Percentiles rank a stretch among this genome's conserved stretches.
Evolutionary conservation across 1,284 basidiomycete genomes (phyloP).

Genomic region (Microbotryum silenes-acaulis): DNA sequence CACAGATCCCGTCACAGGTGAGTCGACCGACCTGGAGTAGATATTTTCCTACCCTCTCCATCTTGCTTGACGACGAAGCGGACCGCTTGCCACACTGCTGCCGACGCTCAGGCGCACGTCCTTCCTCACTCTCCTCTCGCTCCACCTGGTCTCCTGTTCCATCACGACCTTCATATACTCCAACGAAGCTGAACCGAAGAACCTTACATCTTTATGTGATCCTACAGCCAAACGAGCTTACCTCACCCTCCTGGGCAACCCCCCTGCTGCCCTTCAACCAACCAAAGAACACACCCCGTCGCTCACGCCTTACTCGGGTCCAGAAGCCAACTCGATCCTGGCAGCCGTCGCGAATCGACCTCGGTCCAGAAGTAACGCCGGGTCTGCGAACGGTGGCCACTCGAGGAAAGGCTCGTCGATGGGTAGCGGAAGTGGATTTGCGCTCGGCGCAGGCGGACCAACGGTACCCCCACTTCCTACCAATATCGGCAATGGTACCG

Average conservation of each 20-base stretch:
- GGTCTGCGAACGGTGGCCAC: slow-evolving; percentile 5
- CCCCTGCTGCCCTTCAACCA: slow-evolving; percentile 61
- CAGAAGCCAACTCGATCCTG: slow-evolving; percentile 85
- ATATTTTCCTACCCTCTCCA: too few species aligned
- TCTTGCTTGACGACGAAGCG: too few species aligned
- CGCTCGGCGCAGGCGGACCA: slow-evolving; percentile 1
- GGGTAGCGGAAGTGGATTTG: slow-evolving; percentile 7
- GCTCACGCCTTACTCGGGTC: slow-evolving; percentile 85
- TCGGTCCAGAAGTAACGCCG: slow-evolving; percentile 28
- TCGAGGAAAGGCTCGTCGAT: slow-evolving; percentile 5
- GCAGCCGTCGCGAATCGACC: slow-evolving; percentile 63
- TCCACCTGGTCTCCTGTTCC: too few species aligned
- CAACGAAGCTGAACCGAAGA: background rate
- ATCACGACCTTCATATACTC: too few species aligned
- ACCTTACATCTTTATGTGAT: background rate
- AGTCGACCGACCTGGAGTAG: slow-evolving; percentile 26
- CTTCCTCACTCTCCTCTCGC: too few species aligned
- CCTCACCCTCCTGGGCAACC: slow-evolving; percentile 71
- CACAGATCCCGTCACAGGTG: slow-evolving; percentile 50
- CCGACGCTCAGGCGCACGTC: too few species aligned
- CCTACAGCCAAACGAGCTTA: slow-evolving; percentile 82
- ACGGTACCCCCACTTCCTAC: too few species aligned
- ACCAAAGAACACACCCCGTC: slow-evolving; percentile 43
- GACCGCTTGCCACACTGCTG: too few species aligned
- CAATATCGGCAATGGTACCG: too few species aligned